Evolutionary conservation across 2,329 filamentous ascomycete species (phyloP).

Genomic region (Fusarium transvaalense): DNA sequence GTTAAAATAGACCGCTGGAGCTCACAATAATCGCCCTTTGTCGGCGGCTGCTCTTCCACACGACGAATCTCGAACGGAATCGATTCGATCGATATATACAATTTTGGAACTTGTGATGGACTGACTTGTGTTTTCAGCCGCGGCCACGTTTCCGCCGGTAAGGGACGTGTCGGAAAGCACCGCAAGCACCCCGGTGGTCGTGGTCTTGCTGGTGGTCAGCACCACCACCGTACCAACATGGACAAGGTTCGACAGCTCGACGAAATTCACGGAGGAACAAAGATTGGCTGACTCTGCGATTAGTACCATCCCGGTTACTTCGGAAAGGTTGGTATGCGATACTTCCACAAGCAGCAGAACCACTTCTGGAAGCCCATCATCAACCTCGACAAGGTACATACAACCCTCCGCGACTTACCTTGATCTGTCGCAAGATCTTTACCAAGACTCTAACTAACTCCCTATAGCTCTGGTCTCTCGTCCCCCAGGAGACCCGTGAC

Average conservation of each 20-base stretch:
- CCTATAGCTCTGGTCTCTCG: slow-evolving; percentile 88
- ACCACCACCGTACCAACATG: slow-evolving; percentile 76
- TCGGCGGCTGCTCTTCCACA: slow-evolving; percentile 32
- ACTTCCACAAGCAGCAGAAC: slow-evolving; percentile 97
- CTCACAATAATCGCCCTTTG: slow-evolving; percentile 39
- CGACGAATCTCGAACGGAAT: slow-evolving; percentile 9
- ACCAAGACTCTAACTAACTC: slow-evolving; percentile 47
- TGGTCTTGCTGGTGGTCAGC: slow-evolving; percentile 97
- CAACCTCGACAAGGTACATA: slow-evolving; percentile 94
- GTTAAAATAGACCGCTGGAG: slow-evolving; percentile 31
- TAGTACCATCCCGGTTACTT: slow-evolving; percentile 98
- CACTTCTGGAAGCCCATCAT: slow-evolving; percentile 98
- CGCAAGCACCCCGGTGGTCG: slow-evolving; percentile 88
- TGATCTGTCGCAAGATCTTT: neutral
- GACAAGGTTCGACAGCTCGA: slow-evolving; percentile 62
- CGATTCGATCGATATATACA: slow-evolving; percentile 12
- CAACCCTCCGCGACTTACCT: slow-evolving; percentile 19
- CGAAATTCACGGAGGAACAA: too few relatives aligned
- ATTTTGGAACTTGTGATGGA: slow-evolving; percentile 36
- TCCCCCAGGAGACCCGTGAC: slow-evolving; percentile 92
- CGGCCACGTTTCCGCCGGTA: slow-evolving; percentile 97
- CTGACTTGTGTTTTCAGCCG: slow-evolving; percentile 69
- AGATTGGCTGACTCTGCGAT: too few relatives aligned
- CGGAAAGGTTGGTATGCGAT: slow-evolving; percentile 94
- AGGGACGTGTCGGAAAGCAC: slow-evolving; percentile 99